Evolutionary conservation across 78 protist genomes (phyloP), one percentile per base, ranked within the genome.

Genomic region (Dictyostelium firmibasis): DNA sequence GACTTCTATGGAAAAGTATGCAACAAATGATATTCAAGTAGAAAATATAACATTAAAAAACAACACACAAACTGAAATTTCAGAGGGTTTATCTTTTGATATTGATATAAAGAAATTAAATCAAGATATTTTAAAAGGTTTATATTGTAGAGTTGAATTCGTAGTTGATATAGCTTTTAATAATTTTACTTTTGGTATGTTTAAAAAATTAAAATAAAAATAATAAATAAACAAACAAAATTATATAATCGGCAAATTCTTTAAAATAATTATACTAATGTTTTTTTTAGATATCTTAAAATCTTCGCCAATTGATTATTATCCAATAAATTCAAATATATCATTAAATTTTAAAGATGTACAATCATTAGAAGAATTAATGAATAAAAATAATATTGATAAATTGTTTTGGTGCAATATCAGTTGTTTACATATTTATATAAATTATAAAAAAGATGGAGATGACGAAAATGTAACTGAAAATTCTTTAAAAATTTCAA

Each of bases 81-180:
- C 82, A 36, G 82, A 76, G 0, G 29, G 9, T 38, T 13, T 76
- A 23, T 36, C 31, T 7, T 76, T 76, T 20, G 44, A 31, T 6
- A 76, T 76, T 4, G 9, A 20, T 20, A 16, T 76, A 16, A 76
- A 41, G 38, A 76, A 76, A 38, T 76, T 76, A 76, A 38, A 33
- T 3, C 43, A 76, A 38, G 27, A 41, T 20, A n/a, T 16, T 23
- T 23, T 76, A 35, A 76, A 76, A 8, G 36, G 38, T 33, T 41
- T 76, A 38, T 76, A 38, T 20, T 76, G 82, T 76, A 38, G 82
- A 76, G 38, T 76, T 27, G 82, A 76, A 23, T 76, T 76, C 1
- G 60, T 76, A 2, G 44, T 35, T 36, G 82, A 76, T 36, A 76
- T 76, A 1, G 82, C 82, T 36, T 23, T 23, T 18, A 38, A 25